Conservation (phyloP, 768 basidiomycete genomes). For the Rhodotorula graminis region DNA sequence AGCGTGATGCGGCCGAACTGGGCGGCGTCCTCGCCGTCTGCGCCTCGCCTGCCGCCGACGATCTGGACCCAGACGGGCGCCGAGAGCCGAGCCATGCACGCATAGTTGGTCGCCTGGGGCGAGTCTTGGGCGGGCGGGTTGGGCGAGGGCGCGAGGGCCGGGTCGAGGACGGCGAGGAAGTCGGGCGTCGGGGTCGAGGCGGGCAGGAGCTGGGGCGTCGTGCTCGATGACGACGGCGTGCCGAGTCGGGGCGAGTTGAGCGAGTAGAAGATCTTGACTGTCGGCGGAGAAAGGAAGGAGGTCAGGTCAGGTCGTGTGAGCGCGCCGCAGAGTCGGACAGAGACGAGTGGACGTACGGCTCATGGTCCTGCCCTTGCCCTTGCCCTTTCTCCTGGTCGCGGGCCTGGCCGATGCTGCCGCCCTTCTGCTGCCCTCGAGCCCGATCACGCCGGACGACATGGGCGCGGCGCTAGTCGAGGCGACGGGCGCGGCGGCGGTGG, state of each 20-base stretch:
- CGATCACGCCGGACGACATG: not conserved
- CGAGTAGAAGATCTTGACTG: constrained; percentile 40
- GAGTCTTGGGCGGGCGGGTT: not conserved
- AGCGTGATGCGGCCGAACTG: constrained; percentile 37
- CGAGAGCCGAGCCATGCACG: constrained; percentile 29
- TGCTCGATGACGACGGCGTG: not conserved
- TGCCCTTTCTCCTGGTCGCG: constrained; percentile 11
- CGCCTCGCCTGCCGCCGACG: constrained; percentile 3
- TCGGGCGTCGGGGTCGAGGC: constrained; percentile 7
- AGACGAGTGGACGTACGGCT: constrained; percentile 16
- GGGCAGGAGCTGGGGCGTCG: not conserved
- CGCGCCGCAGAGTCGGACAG: not conserved
- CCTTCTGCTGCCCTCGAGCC: not conserved
- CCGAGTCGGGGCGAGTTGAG: constrained; percentile 25
- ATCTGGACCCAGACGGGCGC: constrained; percentile 34
- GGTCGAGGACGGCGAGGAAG: constrained; percentile 36
- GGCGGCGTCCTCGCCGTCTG: not conserved
- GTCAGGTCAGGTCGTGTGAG: not conserved
- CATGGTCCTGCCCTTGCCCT: constrained; percentile 32
- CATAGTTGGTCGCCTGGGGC: constrained; percentile 5
- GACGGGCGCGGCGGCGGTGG: not conserved
- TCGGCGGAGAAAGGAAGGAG: not conserved
- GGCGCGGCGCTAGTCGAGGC: not conserved
- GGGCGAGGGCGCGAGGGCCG: constrained; percentile 16
- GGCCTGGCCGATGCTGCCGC: no score